These are phyloP conservation scores for Rhizoctonia solani DNA, from an alignment of 1,284 basidiomycete species.

Conservation along the genomic window DNA sequence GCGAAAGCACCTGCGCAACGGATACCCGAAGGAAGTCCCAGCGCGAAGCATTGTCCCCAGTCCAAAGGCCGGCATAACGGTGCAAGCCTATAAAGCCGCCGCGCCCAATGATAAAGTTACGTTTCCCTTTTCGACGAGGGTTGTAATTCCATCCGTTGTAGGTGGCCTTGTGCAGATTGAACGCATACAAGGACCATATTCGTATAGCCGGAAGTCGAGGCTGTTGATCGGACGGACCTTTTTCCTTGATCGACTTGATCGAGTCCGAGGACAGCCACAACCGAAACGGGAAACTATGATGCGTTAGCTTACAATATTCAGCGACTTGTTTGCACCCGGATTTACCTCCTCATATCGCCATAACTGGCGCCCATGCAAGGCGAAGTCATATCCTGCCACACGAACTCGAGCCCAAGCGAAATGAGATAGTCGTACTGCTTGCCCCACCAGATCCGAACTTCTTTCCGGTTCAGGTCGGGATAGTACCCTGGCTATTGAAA, in stretches of 20 bases:
- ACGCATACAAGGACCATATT: slow-evolving; percentile 29
- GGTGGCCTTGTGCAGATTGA: slow-evolving; percentile 35
- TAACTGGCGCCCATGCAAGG: slow-evolving; percentile 33
- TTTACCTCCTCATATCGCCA: slow-evolving; percentile 32
- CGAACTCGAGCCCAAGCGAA: slow-evolving; percentile 30
- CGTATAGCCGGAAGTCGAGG: slow-evolving; percentile 13
- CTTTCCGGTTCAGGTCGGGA: slow-evolving; percentile 29
- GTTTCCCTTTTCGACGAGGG: slow-evolving; percentile 25
- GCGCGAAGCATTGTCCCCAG: slow-evolving; percentile 22
- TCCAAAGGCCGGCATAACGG: slow-evolving; percentile 35
- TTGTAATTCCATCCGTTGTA: slow-evolving; percentile 20
- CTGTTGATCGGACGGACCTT: neutral
- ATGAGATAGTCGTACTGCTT: slow-evolving; percentile 31
- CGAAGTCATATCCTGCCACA: slow-evolving; percentile 37
- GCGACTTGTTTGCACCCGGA: neutral
- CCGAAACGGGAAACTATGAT: slow-evolving; percentile 28
- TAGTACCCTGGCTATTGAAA: slow-evolving; percentile 30
- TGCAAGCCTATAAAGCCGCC: slow-evolving; percentile 30
- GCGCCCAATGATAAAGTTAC: slow-evolving; percentile 35
- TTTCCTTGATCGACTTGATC: neutral
- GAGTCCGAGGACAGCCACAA: slow-evolving; percentile 12
- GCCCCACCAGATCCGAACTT: slow-evolving; percentile 32
- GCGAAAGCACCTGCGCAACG: slow-evolving; percentile 33
- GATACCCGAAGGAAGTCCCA: slow-evolving; percentile 35
- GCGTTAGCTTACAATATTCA: neutral